Evolutionary conservation across 192 early-diverging fungal genomes (phyloP).

Genomic region (Piromyces finnis): DNA sequence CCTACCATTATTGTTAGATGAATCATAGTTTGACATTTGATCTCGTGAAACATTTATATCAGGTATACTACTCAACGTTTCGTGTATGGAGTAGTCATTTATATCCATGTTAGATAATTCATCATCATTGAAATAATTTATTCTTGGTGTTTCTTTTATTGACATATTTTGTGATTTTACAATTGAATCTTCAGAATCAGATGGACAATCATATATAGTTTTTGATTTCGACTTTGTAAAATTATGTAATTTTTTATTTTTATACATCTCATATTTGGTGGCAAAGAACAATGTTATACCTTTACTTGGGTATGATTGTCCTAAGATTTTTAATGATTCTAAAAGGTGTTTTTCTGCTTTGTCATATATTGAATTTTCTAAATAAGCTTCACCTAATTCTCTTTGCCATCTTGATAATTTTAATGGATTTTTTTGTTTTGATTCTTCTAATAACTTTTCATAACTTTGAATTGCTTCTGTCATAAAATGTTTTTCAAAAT

Average conservation of each 20-base stretch:
- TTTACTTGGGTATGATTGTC: slow-evolving; percentile 9
- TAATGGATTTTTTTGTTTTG: slow-evolving; percentile 1
- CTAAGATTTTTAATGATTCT: slow-evolving; percentile 10
- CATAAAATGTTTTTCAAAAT: slow-evolving; percentile 15
- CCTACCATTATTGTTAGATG: background rate
- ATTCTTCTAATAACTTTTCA: slow-evolving; percentile 9
- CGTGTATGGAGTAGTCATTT: background rate
- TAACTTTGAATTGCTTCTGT: slow-evolving; percentile 23
- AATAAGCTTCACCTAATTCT: slow-evolving; percentile 25
- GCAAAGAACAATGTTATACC: slow-evolving; percentile 1
- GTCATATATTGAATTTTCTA: slow-evolving; percentile 7
- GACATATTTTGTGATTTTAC: slow-evolving; percentile 5
- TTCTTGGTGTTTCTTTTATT: background rate
- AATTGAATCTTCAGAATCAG: slow-evolving; percentile 3
- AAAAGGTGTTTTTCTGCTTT: slow-evolving; percentile 13
- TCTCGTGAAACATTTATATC: background rate
- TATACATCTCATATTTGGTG: slow-evolving; percentile 8
- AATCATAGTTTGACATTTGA: background rate
- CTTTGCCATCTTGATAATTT: slow-evolving; percentile 17
- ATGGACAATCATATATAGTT: background rate
- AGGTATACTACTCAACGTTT: background rate
- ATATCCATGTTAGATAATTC: background rate
- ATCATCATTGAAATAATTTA: background rate
- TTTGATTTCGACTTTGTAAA: background rate
- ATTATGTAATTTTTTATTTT: background rate